phyloP scores from a whole-genome alignment of 1,139 yeast genomes.

The Hanseniaspora gamundiae region DNA sequence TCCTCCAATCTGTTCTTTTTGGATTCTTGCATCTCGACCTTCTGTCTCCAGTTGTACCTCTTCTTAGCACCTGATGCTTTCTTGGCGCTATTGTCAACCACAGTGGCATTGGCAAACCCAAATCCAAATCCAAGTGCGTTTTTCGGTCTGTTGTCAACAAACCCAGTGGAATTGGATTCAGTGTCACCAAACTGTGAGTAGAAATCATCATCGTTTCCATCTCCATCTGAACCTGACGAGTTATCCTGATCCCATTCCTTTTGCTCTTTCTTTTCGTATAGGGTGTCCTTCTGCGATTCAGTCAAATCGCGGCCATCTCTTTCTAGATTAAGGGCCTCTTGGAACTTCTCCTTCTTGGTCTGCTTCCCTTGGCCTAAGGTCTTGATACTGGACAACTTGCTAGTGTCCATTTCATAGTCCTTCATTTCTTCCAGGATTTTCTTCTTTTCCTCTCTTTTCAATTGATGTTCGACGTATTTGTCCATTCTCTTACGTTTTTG shows the following conservation, averaged over 20 bases:
- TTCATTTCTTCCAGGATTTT: slow-evolving; percentile 61
- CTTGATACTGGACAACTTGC: slow-evolving; percentile 57
- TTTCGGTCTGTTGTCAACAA: slow-evolving; percentile 64
- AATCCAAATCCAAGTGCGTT: slow-evolving; percentile 48
- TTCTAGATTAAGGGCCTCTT: slow-evolving; percentile 61
- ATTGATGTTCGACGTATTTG: slow-evolving; percentile 74
- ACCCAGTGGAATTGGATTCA: slow-evolving; percentile 32
- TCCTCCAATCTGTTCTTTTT: slow-evolving; percentile 30
- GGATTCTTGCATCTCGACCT: slow-evolving; percentile 36
- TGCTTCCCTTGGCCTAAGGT: slow-evolving; percentile 66
- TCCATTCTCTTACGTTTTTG: slow-evolving; percentile 69
- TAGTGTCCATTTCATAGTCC: slow-evolving; percentile 56
- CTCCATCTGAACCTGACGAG: slow-evolving; percentile 15
- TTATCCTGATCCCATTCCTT: slow-evolving; percentile 49
- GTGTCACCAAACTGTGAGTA: slow-evolving; percentile 21
- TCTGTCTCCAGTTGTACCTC: slow-evolving; percentile 47
- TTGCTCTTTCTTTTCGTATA: slow-evolving; percentile 59
- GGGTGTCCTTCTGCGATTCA: slow-evolving; percentile 46
- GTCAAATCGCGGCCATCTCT: slow-evolving; percentile 55
- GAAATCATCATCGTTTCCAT: slow-evolving; percentile 20
- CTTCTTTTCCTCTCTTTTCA: slow-evolving; percentile 82
- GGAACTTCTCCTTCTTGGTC: slow-evolving; percentile 57
- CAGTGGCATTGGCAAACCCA: slow-evolving; percentile 41
- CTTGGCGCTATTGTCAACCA: slow-evolving; percentile 26
- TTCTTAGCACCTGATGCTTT: slow-evolving; percentile 35